Evolutionary conservation across 2,329 filamentous ascomycete genomes (phyloP), one percentile per base, ranked within the genome.

Genomic region (Lachnellula hyalina): DNA sequence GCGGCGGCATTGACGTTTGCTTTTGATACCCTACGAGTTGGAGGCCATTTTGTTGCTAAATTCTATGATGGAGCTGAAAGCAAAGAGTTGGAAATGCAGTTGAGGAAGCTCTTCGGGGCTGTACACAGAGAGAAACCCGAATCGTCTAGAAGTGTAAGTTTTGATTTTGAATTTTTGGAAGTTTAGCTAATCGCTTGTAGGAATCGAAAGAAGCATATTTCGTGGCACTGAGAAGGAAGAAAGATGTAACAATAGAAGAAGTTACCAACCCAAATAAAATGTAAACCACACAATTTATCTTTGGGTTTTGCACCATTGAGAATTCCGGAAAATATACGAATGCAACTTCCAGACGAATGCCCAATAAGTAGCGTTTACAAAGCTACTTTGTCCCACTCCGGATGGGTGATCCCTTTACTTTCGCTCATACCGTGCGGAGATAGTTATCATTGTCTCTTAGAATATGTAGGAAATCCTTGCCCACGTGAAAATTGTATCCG

Each of bases 21-120:
- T 49, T 89, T 85, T 71, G 90, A 96, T 63, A 94, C 90, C 7
- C 79, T 99, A 21, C 86, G 83, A 63, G 73, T 82, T 3, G 90
- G 90, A 19, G 94, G 95, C 1, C 87, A 96, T 70, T 96, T 99
- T 65, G 81, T 99, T 45, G 96, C 93, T 80, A 99, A 99, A 72
- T 99, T 96, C 72, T 99, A 97, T 71, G 90, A 96, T 70, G 94
- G 94, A 3, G 71, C 79, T 5, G 92, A 96, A 71, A 93, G 97
- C 67, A 92, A 89, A 72, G 76, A 75, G 1, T 73, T 99, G 11
- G 90, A 96, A 74, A 77, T 73, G 58, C 82, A 83, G 63, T 76
- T 99, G 41, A 89, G 82, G 69, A 82, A 79, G 48, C 74, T 96
- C 64, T 99, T 99, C 68, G 74, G 76, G 17, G 89, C 83, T 63